Evolutionary conservation across 2,329 filamentous ascomycete species (phyloP), one percentile per base, ranked within the genome.

Genomic region (Calonectria hongkongensis): DNA sequence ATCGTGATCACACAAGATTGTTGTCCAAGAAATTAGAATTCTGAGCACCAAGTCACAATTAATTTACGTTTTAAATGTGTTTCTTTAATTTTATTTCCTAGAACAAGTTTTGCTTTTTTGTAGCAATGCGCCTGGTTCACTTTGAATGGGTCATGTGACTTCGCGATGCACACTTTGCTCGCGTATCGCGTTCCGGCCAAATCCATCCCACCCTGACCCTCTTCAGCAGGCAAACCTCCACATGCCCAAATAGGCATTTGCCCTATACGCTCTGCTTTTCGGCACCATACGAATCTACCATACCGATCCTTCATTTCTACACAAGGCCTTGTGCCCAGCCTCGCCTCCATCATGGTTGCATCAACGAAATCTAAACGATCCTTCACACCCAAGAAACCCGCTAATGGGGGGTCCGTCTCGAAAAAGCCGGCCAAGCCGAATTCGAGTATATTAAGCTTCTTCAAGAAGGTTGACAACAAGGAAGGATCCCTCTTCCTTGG

Each of bases 391-490:
- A 82, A 76, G 73, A 85, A 84, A 70, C 70, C 82, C 16, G 63
- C 71, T 13, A 70, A 78, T 3, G 60, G 70, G 25, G 74, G 77
- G 3, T 71, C 78, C 30, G 62, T 78, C 5, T 70, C 79, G n/a
- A 85, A 84, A 75, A 85, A 83, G 64, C 79, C 85, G 4, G 77
- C 79, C 25, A 85, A 85, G 47, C 85, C 86, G 0, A 94, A 94
- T 78, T 87, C 88, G 8, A 95, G 92, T 74, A 95, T 95, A 39
- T 84, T 95, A 16, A 94, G 84, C 74, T 95, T 95, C 82, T 95
- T 95, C 81, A 92, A 94, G 79, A 95, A 94, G 80, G 87, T 90
- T 0, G 89, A 91, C 47, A 89, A 89, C 66, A 85, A 89, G 70
- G 88, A 93, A 74, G 86, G 92, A 69, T 86, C 87, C 25, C 87